Evolutionary conservation across 805 yeast genomes (phyloP).

Genomic region (Cephaloascus fragrans): DNA sequence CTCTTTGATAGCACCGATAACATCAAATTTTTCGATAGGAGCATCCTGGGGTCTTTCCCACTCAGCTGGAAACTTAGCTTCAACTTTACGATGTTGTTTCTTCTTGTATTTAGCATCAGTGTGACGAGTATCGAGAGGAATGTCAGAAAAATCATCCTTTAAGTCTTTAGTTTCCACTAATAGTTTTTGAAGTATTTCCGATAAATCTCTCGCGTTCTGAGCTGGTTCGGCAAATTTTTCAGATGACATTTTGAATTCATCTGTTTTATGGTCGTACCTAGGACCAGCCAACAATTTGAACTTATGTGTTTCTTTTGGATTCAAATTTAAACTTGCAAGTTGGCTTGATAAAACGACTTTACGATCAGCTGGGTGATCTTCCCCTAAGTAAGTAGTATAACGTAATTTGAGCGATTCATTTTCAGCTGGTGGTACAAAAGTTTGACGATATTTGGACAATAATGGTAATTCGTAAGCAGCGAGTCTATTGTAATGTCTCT

Average conservation of each 20-base stretch:
- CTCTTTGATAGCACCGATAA: no score
- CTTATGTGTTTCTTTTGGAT: slow-evolving; percentile 52
- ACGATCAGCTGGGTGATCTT: slow-evolving; percentile 56
- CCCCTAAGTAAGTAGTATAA: slow-evolving; percentile 69
- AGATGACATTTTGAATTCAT: slow-evolving; percentile 54
- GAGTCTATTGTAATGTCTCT: slow-evolving; percentile 66
- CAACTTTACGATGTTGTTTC: slow-evolving; percentile 23
- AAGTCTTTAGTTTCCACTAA: slow-evolving; percentile 55
- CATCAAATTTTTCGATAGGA: no score
- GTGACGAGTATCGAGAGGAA: slow-evolving; percentile 78
- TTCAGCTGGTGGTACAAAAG: slow-evolving; percentile 43
- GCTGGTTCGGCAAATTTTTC: slow-evolving; percentile 65
- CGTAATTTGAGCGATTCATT: slow-evolving; percentile 57
- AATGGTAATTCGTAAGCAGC: slow-evolving; percentile 92
- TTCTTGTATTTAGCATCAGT: slow-evolving; percentile 32
- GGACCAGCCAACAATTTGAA: slow-evolving; percentile 71
- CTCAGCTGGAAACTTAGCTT: slow-evolving; percentile 55
- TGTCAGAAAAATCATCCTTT: slow-evolving; percentile 56
- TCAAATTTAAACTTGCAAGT: slow-evolving; percentile 44
- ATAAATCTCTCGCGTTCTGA: slow-evolving; percentile 73
- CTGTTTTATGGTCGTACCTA: slow-evolving; percentile 56
- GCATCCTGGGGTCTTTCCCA: slow-evolving; percentile 43
- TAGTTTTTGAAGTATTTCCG: slow-evolving; percentile 52
- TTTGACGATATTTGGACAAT: slow-evolving; percentile 64
- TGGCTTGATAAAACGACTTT: slow-evolving; percentile 55